Evolutionary conservation across 2,329 filamentous ascomycete species (phyloP), one percentile per base, ranked within the genome.

Genomic region (Ambrosiella cleistominuta): DNA sequence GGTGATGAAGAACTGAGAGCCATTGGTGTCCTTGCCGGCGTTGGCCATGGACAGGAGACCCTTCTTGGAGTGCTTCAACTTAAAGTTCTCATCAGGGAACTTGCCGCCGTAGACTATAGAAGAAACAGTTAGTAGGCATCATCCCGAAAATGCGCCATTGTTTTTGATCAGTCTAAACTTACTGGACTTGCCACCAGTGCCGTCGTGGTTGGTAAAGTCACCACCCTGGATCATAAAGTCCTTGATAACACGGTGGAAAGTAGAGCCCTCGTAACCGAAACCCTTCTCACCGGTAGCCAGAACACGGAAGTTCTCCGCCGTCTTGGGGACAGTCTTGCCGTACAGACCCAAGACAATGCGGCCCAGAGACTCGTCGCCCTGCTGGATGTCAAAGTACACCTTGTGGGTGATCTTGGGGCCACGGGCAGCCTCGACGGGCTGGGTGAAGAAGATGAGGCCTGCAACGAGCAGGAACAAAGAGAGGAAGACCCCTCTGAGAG

Each of bases 391-490:
- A 70, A 94, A 91, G 78, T 81, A 93, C 72, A 93, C 88, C 82
- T 95, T 95, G 78, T 87, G 78, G 66, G 90, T 96, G 75, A 96
- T 91, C 82, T 93, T 94, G 63, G 88, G 91, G 52, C 93, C 91
- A 75, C 91, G 88, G 64, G 76, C 76, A 57, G 86, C 86, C 65
- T 86, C 81, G 61, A 80, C 82, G 39, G 81, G 79, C 71, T 88
- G 83, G 64, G 85, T 78, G 68, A 95, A 82, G 74, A 88, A 81
- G 64, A 89, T 73, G 68, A 91, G 76, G 64, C 79, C 75, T 66
- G 86, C 83, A 66, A 94, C 70, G 67, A 95, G 80, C 68, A 95
- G 77, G 68, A 88, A 76, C 66, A 84, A 75, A 66, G 86, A 82
- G 69, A 85, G 75, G 68, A 88, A 69, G 64, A 89, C 70, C 66